Evolutionary conservation across 116 monocot genomes (phyloP), one percentile per base, ranked within the genome.

Genomic region (Trichopus zeylanicus): DNA sequence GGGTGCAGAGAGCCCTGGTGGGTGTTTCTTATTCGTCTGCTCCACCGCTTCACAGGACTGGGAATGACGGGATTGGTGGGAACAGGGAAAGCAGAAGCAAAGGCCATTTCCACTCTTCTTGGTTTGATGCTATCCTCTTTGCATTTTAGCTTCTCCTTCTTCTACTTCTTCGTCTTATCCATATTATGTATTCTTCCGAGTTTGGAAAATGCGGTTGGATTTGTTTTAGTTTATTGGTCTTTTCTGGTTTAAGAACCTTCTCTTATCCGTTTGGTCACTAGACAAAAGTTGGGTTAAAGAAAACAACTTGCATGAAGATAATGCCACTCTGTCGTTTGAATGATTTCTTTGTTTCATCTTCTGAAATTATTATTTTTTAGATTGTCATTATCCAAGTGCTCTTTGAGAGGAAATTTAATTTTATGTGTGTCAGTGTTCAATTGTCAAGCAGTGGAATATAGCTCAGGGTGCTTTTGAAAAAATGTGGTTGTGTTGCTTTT

Each of bases 41-140:
- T 3, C 19, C 48, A 48, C 48, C 12, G 12, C 48, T 48, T 48
- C 48, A 48, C 48, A 48, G 48, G 19, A 13, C 48, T 22, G 48
- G 48, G 48, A 21, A 21, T 48, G 48, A 48, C 6, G 19, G 48
- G 12, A 48, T 48, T 48, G 48, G 69, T 69, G 69, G 60, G 69
- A 69, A 52, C 60, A 53, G 60, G 52, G 6, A 26, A 35, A 11
- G 18, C 51, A 22, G 46, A 22, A 32, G 38, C 29, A 15, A 59
- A 39, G 26, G 48, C 48, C 51, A 22, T 25, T 16, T 34, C 53
- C 18, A 29, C 11, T 39, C 65, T n/a, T 20, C 42, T 65, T 4
- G 65, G 29, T 65, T 20, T 55, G 20, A 65, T 15, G 48, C 47
- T 31, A n/a, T n/a, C n/a, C 51, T 25, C 23, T 34, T 35, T 25